Evolutionary conservation across 2,329 filamentous ascomycete genomes (phyloP).

Genomic region (Didymella pinodella): DNA sequence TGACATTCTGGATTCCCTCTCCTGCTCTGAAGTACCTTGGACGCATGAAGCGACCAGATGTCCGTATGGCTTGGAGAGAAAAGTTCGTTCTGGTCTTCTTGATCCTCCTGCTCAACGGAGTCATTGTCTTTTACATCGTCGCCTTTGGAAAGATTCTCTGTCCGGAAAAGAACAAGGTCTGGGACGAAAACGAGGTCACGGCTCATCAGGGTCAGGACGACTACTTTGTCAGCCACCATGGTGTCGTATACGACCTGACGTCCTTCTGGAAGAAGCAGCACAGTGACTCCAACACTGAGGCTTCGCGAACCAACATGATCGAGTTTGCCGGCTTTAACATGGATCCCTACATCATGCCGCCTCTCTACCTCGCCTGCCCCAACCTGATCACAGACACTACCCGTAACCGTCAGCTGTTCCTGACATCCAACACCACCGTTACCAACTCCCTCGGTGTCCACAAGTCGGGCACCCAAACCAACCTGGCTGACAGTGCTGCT

Average conservation of each 20-base stretch:
- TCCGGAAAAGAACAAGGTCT: conserved; percentile 90
- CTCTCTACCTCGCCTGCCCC: conserved; percentile 76
- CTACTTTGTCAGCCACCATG: conserved; percentile 87
- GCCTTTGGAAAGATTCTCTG: conserved; percentile 85
- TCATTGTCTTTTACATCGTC: conserved; percentile 92
- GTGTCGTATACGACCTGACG: conserved; percentile 88
- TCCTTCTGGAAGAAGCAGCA: conserved; percentile 88
- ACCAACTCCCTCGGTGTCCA: conserved; percentile 68
- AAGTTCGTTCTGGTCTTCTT: conserved; percentile 84
- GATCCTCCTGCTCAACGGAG: conserved; percentile 81
- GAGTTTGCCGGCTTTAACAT: conserved; percentile 80
- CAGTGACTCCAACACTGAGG: conserved; percentile 73
- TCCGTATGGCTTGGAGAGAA: conserved; percentile 96
- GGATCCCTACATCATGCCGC: conserved; percentile 85
- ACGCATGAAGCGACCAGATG: conserved; percentile 96
- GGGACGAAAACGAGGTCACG: conserved; percentile 73
- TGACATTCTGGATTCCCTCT: conserved; percentile 96
- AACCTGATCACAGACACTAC: conserved; percentile 66
- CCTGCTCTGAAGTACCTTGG: conserved; percentile 80
- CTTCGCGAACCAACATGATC: conserved; percentile 71
- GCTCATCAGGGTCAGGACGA: conserved; percentile 76
- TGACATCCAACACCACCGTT: conserved; percentile 72
- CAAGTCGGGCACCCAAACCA: conserved; percentile 69
- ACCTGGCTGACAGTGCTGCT: conserved; percentile 61
- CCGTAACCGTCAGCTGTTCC: conserved; percentile 58